Percentiles rank a stretch among this genome's conserved stretches.
Evolutionary conservation across 176 grass and related monocot genomes (phyloP).

Genomic region (Aegilops sharonensis): DNA sequence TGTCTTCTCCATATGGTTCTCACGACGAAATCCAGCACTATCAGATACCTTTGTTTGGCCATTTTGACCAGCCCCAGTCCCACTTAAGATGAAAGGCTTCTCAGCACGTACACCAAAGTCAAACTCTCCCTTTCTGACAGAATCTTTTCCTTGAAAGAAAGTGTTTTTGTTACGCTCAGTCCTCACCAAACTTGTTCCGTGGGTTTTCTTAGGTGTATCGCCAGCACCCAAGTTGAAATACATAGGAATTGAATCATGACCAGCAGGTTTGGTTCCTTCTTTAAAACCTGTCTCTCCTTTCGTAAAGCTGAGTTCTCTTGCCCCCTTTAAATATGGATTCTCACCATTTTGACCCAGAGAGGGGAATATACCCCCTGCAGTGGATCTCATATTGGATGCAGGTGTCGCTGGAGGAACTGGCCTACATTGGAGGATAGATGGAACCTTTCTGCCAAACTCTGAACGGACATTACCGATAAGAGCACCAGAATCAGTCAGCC

Average conservation of each 20-base stretch:
- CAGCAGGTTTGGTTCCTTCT: constrained; percentile 38
- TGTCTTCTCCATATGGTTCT: constrained; percentile 11
- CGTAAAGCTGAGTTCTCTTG: constrained; percentile 38
- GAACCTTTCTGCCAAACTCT: constrained; percentile 48
- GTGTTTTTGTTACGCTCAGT: constrained; percentile 37
- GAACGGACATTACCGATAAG: constrained; percentile 22
- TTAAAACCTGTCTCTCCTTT: constrained; percentile 38
- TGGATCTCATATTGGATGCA: constrained; percentile 37
- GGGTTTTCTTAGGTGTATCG: constrained; percentile 43
- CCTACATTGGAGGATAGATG: constrained; percentile 53
- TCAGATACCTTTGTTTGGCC: constrained; percentile 32
- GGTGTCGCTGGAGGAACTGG: constrained; percentile 29
- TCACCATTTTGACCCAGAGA: constrained; percentile 36
- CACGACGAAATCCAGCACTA: constrained; percentile 16
- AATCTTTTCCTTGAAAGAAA: constrained; percentile 41
- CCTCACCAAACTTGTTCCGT: constrained; percentile 34
- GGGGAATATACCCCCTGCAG: constrained; percentile 35
- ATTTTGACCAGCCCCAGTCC: constrained; percentile 28
- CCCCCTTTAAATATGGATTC: constrained; percentile 36
- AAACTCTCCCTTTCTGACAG: constrained; percentile 42
- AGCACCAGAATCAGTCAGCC: constrained; percentile 25
- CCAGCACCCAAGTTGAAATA: constrained; percentile 42
- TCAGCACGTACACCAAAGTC: constrained; percentile 39
- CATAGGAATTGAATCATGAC: constrained; percentile 32
- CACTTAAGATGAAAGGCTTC: constrained; percentile 41